A percentile compares a stretch with the other conserved stretches of the same genome.
phyloP scores from a whole-genome alignment of 2,329 filamentous ascomycete species.

The Neopestalotiopsis sp. region DNA sequence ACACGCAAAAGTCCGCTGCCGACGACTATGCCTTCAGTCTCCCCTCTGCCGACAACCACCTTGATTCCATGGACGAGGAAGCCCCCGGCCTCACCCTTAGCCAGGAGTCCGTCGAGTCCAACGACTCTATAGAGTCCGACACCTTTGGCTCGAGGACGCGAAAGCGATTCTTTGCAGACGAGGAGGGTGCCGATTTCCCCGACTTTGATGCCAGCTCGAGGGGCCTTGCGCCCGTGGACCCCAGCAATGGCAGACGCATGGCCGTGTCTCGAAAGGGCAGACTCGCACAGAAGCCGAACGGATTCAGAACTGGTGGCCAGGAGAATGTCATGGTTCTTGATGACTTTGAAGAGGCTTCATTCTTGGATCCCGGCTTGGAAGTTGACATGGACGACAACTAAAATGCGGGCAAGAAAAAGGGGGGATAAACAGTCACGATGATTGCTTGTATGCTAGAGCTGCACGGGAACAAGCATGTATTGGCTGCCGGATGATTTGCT shows the following conservation, averaged over 20 bases:
- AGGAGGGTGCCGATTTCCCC: constrained; percentile 42
- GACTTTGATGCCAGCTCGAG: constrained; percentile 47
- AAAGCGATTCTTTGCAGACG: constrained; percentile 55
- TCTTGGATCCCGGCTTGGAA: constrained; percentile 56
- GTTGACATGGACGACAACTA: constrained; percentile 48
- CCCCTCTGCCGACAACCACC: constrained; percentile 14
- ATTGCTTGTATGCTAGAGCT: not conserved
- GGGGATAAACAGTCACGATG: not conserved
- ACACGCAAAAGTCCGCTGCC: constrained; percentile 54
- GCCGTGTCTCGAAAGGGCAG: constrained; percentile 49
- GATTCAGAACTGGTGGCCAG: constrained; percentile 41
- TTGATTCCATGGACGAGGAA: constrained; percentile 27
- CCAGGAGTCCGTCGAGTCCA: constrained; percentile 57
- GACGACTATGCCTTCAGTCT: constrained; percentile 27
- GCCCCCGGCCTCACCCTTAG: constrained; percentile 59
- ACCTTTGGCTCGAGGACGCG: constrained; percentile 36
- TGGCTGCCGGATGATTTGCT: not conserved
- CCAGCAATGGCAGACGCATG: constrained; percentile 50
- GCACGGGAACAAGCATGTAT: not conserved
- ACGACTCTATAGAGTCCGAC: constrained; percentile 25
- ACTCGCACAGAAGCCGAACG: constrained; percentile 25
- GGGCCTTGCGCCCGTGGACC: constrained; percentile 43
- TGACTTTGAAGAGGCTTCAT: constrained; percentile 75
- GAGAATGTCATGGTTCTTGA: constrained; percentile 51
- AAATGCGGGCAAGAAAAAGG: not conserved